These are phyloP conservation scores for Orbilia ellipsospora DNA, from an alignment of 2,329 filamentous ascomycete genomes.

Conservation along the genomic window DNA sequence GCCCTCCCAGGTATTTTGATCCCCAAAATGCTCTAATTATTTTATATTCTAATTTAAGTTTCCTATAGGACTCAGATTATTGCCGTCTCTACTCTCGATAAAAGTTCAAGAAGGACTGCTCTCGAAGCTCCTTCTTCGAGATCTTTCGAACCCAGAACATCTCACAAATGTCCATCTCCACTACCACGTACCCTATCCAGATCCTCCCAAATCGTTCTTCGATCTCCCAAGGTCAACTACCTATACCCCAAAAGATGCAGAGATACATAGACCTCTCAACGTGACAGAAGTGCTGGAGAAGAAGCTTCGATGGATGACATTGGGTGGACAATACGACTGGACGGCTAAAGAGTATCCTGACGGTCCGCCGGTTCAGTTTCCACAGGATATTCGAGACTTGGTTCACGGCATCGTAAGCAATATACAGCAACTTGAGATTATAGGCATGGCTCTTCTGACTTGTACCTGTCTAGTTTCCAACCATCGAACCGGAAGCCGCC, in stretches of 20 bases:
- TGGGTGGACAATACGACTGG: conserved; percentile 98
- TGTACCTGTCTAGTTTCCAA: conserved; percentile 74
- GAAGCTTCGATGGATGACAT: conserved; percentile 90
- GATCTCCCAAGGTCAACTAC: conserved; percentile 64
- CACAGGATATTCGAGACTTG: conserved; percentile 75
- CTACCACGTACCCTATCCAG: conserved; percentile 75
- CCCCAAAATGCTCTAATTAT: background rate
- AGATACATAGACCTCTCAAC: conserved; percentile 78
- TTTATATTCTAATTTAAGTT: background rate
- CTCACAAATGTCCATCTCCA: conserved; percentile 91
- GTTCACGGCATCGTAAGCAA: conserved; percentile 62
- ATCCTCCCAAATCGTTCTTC: conserved; percentile 69
- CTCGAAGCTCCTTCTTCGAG: conserved; percentile 78
- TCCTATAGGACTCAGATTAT: conserved; percentile 76
- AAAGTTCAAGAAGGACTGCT: conserved; percentile 76
- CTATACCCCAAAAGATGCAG: conserved; percentile 73
- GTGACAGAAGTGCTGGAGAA: conserved; percentile 77
- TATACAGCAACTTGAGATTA: background rate
- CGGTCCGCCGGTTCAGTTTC: conserved; percentile 76
- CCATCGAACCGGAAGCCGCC: conserved; percentile 83
- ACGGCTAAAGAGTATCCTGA: conserved; percentile 82
- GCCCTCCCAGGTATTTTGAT: conserved; percentile 55
- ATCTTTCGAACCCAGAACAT: conserved; percentile 78
- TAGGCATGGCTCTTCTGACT: background rate
- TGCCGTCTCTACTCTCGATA: conserved; percentile 78